A percentile compares a stretch with the other conserved stretches of the same genome.
phyloP scores from a whole-genome alignment of 2,329 filamentous ascomycete genomes.

The Neonectria sp. region DNA sequence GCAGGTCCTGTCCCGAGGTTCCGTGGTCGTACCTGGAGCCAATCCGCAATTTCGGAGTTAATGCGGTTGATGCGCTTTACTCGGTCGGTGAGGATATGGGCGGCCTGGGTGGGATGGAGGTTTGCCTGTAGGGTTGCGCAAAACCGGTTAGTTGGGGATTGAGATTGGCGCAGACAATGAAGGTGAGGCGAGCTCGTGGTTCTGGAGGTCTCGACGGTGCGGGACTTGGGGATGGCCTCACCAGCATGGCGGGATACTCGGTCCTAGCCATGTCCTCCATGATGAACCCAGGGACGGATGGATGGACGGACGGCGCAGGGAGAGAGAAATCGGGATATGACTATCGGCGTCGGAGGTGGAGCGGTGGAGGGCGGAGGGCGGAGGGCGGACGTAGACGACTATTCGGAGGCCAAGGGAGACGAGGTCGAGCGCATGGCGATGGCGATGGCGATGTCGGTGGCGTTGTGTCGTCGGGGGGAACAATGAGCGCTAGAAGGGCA shows the following conservation, averaged over 20 bases:
- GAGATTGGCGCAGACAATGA: conserved; percentile 8
- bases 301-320: conserved; percentile 27
- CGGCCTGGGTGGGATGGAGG: conserved; percentile 86
- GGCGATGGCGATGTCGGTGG: conserved; percentile 14
- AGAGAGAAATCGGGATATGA: conserved; percentile 15
- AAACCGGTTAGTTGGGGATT: conserved; percentile 34
- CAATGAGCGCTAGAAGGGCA: conserved; percentile 6
- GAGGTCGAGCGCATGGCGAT: conserved; percentile 31
- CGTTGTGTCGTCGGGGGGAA: conserved; percentile 13
- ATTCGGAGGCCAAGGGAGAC: conserved; percentile 20
- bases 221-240: conserved; percentile 64
- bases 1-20: conserved; percentile 13
- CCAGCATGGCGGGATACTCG: conserved; percentile 96
- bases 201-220: conserved; percentile 2
- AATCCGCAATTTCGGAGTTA: conserved; percentile 94
- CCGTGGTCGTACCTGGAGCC: conserved; percentile 82
- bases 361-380: neutral
- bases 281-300: conserved; percentile 51
- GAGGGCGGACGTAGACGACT: neutral
- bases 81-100: conserved; percentile 86
- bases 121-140: conserved; percentile 71
- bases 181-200: conserved; percentile 9
- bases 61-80: conserved; percentile 88
- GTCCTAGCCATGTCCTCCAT: conserved; percentile 86
- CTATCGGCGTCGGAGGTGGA: conserved; percentile 4